phyloP scores from a whole-genome alignment of 202 grass and related monocot genomes.

The Zizania palustris region DNA sequence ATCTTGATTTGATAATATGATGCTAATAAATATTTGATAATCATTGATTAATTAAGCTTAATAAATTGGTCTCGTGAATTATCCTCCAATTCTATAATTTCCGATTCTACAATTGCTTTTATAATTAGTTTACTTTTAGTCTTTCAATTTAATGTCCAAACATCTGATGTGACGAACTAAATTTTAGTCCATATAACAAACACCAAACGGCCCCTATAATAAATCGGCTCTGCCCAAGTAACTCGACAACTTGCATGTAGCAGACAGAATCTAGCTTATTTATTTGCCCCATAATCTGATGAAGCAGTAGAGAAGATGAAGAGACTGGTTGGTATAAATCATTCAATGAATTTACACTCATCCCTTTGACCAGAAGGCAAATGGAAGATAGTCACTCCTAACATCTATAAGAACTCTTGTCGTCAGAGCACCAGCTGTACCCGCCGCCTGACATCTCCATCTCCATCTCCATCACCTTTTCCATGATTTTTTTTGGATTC shows the following conservation, averaged over 20 bases:
- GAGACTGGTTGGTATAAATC: neutral
- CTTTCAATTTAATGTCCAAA: too few relatives aligned
- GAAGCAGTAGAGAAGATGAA: constrained; percentile 25
- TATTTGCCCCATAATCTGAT: constrained; percentile 34
- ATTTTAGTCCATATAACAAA: too few relatives aligned
- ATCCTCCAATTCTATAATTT: too few relatives aligned
- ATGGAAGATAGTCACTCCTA: constrained; percentile 26
- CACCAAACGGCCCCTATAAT: too few relatives aligned
- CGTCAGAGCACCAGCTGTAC: constrained; percentile 28
- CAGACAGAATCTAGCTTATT: constrained; percentile 36
- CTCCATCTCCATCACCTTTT: constrained; percentile 5
- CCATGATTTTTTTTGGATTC: neutral
- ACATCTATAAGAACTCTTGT: neutral
- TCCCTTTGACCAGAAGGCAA: constrained; percentile 29
- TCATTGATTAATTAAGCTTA: too few relatives aligned
- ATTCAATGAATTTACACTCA: constrained; percentile 45
- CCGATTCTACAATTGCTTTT: too few relatives aligned
- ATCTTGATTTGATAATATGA: too few relatives aligned
- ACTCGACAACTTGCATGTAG: neutral
- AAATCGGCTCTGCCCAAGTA: too few relatives aligned
- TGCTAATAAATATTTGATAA: too few relatives aligned
- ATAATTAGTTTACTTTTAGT: too few relatives aligned
- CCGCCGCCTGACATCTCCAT: constrained; percentile 8
- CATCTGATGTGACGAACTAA: too few relatives aligned
- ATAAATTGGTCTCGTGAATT: too few relatives aligned